These are phyloP conservation scores for Chrysoporthe puriensis DNA, from an alignment of 2,329 filamentous ascomycete genomes.

Conservation along the genomic window DNA sequence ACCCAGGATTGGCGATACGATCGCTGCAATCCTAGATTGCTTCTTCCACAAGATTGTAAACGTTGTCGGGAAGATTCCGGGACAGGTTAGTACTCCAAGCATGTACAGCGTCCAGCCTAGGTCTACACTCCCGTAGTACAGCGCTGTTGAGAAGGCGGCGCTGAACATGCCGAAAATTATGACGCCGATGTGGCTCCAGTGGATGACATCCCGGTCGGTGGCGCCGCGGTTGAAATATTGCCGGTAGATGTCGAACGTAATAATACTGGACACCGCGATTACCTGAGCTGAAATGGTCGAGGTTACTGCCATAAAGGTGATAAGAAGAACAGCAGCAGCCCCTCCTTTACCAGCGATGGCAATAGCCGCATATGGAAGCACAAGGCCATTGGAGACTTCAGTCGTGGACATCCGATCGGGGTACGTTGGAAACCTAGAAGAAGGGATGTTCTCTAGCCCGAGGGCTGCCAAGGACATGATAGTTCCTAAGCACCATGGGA, in stretches of 20 bases:
- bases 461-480: conserved; percentile 53
- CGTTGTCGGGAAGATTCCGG: conserved; percentile 56
- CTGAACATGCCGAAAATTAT: conserved; percentile 56
- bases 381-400: conserved; percentile 70
- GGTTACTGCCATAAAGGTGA: conserved; percentile 80
- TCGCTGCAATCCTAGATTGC: conserved; percentile 53
- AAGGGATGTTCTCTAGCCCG: conserved; percentile 49
- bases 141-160: conserved; percentile 53
- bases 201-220: conserved; percentile 52
- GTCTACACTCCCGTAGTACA: conserved; percentile 58
- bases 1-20: conserved; percentile 52
- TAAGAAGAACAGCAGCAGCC: conserved; percentile 67
- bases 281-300: conserved; percentile 56
- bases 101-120: conserved; percentile 59
- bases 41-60: conserved; percentile 57
- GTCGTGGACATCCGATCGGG: conserved; percentile 48
- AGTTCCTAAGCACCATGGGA: conserved; percentile 57
- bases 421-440: conserved; percentile 53
- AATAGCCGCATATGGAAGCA: conserved; percentile 71
- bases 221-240: conserved; percentile 52
- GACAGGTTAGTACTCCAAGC: conserved; percentile 56
- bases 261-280: conserved; percentile 57
- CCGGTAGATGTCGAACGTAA: conserved; percentile 58
- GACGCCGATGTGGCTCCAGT: conserved; percentile 56
- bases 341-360: conserved; percentile 72